phyloP scores from a whole-genome alignment of 352 stramenopile species.

The Globisporangium nodosum region DNA sequence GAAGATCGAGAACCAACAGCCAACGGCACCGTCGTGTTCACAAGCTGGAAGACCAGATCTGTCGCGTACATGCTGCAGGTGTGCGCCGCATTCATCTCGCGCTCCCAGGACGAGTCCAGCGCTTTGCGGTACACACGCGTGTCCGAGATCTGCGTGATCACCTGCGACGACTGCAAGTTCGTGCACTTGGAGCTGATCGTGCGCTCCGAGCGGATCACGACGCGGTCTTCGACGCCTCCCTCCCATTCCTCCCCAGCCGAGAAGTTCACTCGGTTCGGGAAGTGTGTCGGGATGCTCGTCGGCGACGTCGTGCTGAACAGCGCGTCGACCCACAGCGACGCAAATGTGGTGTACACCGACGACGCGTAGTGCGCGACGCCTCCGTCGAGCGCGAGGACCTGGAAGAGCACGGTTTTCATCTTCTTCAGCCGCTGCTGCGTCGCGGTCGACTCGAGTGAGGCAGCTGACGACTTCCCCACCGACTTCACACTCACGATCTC shows the following conservation, averaged over 20 bases:
- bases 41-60: conserved; percentile 42
- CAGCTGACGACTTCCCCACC: not conserved
- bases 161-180: conserved; percentile 69
- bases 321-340: conserved; percentile 59
- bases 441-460: not conserved
- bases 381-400: conserved; percentile 43
- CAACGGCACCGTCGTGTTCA: conserved; percentile 18
- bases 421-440: conserved; percentile 25
- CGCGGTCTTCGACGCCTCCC: conserved; percentile 22
- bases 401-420: conserved; percentile 45
- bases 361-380: conserved; percentile 61
- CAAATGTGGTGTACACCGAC: conserved; percentile 65
- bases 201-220: conserved; percentile 61
- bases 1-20: conserved; percentile 4
- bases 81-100: conserved; percentile 57
- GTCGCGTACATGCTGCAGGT: conserved; percentile 53
- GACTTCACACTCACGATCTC: conserved; percentile 23
- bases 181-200: conserved; percentile 83
- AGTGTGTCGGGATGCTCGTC: conserved; percentile 73
- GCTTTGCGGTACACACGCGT: conserved; percentile 66
- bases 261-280: conserved; percentile 36
- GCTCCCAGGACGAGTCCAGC: conserved; percentile 60
- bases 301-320: conserved; percentile 52
- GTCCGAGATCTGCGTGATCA: conserved; percentile 58
- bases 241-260: not conserved